A percentile compares a stretch with the other conserved stretches of the same genome.
Evolutionary conservation across 1,284 basidiomycete species (phyloP).

Genomic region (Cutaneotrichosporon dermatis): DNA sequence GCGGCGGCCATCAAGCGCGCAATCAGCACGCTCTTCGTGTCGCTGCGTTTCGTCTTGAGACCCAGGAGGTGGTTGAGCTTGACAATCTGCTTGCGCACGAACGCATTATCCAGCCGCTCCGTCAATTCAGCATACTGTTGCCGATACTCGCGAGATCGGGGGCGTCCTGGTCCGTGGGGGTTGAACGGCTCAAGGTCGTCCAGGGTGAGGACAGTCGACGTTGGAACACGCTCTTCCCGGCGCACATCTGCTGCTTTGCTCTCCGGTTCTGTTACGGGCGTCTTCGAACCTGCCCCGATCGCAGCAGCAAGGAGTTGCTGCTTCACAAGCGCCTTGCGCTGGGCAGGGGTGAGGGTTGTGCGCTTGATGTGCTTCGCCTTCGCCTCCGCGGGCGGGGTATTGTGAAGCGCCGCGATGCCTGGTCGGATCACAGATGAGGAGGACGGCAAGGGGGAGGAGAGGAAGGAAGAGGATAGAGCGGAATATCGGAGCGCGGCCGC

Average conservation of each 20-base stretch:
- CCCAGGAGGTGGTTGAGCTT: conserved; percentile 8
- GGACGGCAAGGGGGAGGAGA: not conserved
- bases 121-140: not conserved
- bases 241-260: no score
- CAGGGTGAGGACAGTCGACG: not conserved
- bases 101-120: conserved; percentile 18
- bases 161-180: not conserved
- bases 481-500: not conserved
- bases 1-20: conserved; percentile 8
- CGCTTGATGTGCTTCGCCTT: not conserved
- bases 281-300: not conserved
- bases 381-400: not conserved
- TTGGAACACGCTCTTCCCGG: not conserved
- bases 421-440: no score
- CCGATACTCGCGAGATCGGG: not conserved
- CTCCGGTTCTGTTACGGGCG: no score
- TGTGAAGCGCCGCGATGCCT: not conserved
- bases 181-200: conserved; percentile 1
- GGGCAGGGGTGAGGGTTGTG: not conserved
- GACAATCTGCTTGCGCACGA: conserved; percentile 16
- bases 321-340: conserved; percentile 4
- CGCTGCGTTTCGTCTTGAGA: not conserved
- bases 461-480: not conserved
- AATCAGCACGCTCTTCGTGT: conserved; percentile 5
- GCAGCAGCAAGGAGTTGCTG: not conserved